Base-by-base conservation (phyloP, 176 grass and related monocot genomes). In the Bonia amplexicaulis region DNA sequence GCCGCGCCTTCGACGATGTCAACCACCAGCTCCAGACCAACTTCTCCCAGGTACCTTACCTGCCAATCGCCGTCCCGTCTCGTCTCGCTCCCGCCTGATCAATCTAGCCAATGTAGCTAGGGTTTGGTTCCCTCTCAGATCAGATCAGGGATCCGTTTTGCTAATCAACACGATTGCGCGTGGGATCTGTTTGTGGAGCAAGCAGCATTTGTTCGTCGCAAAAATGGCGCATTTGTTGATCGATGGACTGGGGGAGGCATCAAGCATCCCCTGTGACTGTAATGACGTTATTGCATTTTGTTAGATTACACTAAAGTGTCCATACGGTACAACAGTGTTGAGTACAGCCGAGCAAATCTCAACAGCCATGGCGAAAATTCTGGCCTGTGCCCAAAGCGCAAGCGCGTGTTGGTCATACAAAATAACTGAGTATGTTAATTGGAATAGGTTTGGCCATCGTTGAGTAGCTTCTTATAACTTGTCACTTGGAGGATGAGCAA, bases 21-120 rank as follows among this genome's bases (percentile, higher is more conserved):
- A 94, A 94, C 75, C 86, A 91, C 46, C 82, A 94, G 74, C 86
- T 93, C 66, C 51, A 83, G 88, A 97, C 95, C 44, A 94, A 93
- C 69, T 94, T 91, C 77, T 92, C 87, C 12, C 72, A 89, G 90
- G 92, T 94, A 78, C 2, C 20, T 26, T 27, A 3, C 59, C 59
- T 20, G 2, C 42, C 41, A 33, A 35, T 49, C 26, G 44, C 42
- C 9, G 25, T 15, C 58, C 40, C 23, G 2, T 22, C 45, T 61
- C 44, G 26, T 22, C 60, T 79, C n/a, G 14, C 57, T 5, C 57
- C 58, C 22, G 37, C 22, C 39, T 16, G n/a, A 44, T 78, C 29
- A 13, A 42, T 77, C n/a, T 71, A 60, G 12, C 16, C 66, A 40
- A 41, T 58, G 17, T 45, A 46, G 17, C 44, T 51, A 66, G 67